These are phyloP conservation scores for Coemansia nantahalensis DNA, from an alignment of 192 early-diverging fungal species.

Conservation along the genomic window DNA sequence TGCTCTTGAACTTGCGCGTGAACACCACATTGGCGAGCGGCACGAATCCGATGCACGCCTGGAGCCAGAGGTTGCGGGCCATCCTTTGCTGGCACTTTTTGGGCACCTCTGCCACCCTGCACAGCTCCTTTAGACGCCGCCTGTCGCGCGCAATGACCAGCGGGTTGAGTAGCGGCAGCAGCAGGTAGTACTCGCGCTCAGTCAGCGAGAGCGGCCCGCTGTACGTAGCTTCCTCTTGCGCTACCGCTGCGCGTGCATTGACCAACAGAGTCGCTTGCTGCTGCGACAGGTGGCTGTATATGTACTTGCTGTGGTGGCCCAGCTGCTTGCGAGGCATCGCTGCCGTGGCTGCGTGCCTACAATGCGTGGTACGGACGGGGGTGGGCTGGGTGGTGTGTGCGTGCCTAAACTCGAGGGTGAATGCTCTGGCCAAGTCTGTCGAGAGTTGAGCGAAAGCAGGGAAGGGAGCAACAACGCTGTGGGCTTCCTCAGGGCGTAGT, in stretches of 20 bases:
- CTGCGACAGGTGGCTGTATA: slow-evolving; percentile 21
- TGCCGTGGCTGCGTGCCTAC: background rate
- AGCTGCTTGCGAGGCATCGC: slow-evolving; percentile 6
- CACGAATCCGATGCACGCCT: slow-evolving; percentile 22
- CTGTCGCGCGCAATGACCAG: slow-evolving; percentile 31
- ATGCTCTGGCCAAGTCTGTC: no score
- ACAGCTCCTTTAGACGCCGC: slow-evolving; percentile 16
- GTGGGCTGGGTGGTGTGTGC: no score
- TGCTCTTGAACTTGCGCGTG: slow-evolving; percentile 41
- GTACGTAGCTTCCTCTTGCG: slow-evolving; percentile 24
- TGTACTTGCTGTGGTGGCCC: no score
- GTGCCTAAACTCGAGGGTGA: no score
- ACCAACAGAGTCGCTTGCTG: slow-evolving; percentile 14
- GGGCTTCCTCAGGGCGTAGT: no score
- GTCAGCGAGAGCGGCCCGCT: slow-evolving; percentile 25
- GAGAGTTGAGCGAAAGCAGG: no score
- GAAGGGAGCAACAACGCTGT: no score
- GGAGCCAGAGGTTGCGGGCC: slow-evolving; percentile 24
- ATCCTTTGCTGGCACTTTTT: slow-evolving; percentile 9
- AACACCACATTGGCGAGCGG: slow-evolving; percentile 41
- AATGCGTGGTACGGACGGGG: no score
- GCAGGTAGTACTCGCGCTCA: slow-evolving; percentile 30
- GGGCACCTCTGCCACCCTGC: slow-evolving; percentile 7
- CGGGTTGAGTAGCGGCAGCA: slow-evolving; percentile 41
- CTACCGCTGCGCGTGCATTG: slow-evolving; percentile 12